These are phyloP conservation scores for Kodamaea laetipori DNA, from an alignment of 805 yeast species.

Conservation along the genomic window DNA sequence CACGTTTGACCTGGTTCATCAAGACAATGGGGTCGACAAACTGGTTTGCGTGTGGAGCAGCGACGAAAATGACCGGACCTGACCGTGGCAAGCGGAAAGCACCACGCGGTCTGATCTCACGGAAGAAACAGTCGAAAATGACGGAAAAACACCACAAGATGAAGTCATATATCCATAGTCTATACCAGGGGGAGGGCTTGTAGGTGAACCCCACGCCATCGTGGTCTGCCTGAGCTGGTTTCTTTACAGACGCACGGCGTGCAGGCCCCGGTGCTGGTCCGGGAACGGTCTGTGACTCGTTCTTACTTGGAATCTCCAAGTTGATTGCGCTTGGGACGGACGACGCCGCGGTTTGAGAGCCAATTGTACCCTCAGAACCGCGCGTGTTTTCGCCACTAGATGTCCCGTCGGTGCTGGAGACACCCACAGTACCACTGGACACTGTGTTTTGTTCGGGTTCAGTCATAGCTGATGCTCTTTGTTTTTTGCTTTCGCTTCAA, in stretches of 20 bases:
- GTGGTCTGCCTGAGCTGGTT: not conserved
- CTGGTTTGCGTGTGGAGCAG: conserved; percentile 97
- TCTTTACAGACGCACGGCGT: conserved; percentile 6
- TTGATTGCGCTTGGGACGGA: not conserved
- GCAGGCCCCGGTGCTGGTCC: conserved; percentile 13
- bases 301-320: conserved; percentile 6
- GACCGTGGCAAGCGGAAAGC: conserved; percentile 67
- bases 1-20: conserved; percentile 74
- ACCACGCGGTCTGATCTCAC: conserved; percentile 88
- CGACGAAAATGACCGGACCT: conserved; percentile 90
- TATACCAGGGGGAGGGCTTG: conserved; percentile 26
- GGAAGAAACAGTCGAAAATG: conserved; percentile 66
- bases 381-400: too few species aligned
- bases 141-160: conserved; percentile 40
- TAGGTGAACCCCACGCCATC: conserved; percentile 10
- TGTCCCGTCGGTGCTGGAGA: too few species aligned
- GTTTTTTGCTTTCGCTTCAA: too few species aligned
- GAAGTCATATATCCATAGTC: conserved; percentile 35
- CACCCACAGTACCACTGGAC: too few species aligned
- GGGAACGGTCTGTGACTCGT: conserved; percentile 6
- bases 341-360: too few species aligned
- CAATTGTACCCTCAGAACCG: too few species aligned
- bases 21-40: conserved; percentile 81
- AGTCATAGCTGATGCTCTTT: too few species aligned
- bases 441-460: too few species aligned